Evolutionary conservation across 2,329 filamentous ascomycete species (phyloP).

Genomic region (Cercospora zeae-maydis): DNA sequence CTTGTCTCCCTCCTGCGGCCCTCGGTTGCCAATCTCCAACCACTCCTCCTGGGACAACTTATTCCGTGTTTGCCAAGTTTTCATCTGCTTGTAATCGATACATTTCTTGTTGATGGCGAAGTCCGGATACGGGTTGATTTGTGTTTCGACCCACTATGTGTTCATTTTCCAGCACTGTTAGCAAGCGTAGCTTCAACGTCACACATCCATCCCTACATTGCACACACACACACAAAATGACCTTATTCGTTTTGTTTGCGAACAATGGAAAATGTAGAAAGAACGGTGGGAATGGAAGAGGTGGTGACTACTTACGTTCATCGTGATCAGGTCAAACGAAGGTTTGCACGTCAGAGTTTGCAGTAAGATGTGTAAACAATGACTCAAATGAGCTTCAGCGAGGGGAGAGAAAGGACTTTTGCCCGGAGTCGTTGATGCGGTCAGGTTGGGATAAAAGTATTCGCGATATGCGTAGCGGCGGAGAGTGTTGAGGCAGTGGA

Average conservation of each 20-base stretch:
- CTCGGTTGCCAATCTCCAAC: background rate
- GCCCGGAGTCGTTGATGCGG: background rate
- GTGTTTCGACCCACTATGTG: slow-evolving; percentile 2
- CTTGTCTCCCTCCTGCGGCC: background rate
- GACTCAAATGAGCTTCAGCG: background rate
- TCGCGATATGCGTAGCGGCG: slow-evolving; percentile 5
- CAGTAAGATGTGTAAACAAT: slow-evolving; percentile 3
- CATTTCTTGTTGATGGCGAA: slow-evolving; percentile 10
- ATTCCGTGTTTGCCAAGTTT: background rate
- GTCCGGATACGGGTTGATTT: slow-evolving; percentile 2
- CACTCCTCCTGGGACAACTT: slow-evolving; percentile 1
- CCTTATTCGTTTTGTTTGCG: background rate
- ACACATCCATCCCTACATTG: too few relatives aligned
- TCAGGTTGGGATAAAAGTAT: slow-evolving; percentile 2
- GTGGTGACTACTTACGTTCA: background rate
- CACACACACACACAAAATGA: too few relatives aligned
- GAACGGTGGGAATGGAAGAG: background rate
- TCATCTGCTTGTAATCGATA: background rate
- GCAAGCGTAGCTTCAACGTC: background rate
- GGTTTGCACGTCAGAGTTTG: slow-evolving; percentile 9
- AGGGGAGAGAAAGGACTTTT: slow-evolving; percentile 2
- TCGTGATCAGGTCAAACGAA: slow-evolving; percentile 1
- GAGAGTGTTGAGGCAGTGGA: slow-evolving; percentile 7
- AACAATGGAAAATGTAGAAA: background rate
- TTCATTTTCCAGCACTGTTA: background rate